Conservation (phyloP, 192 early-diverging fungal species). For the Geranomyces michiganensis region DNA sequence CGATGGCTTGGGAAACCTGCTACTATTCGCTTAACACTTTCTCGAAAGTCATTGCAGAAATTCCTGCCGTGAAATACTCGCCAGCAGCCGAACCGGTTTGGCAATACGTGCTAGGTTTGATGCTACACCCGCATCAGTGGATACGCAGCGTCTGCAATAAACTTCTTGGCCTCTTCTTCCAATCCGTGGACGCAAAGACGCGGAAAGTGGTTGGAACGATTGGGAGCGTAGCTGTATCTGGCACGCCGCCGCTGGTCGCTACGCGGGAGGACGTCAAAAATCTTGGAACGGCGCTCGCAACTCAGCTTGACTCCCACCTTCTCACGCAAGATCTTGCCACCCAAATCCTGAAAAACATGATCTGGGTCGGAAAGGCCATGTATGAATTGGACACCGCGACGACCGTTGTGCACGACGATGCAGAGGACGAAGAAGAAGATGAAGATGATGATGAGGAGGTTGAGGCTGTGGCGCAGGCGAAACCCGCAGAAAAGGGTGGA, state of each 20-base stretch:
- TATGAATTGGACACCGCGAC: constrained; percentile 17
- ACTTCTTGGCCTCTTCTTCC: constrained; percentile 79
- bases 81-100: constrained; percentile 62
- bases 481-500: constrained; percentile 2
- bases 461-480: constrained; percentile 29
- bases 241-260: constrained; percentile 42
- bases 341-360: constrained; percentile 92
- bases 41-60: constrained; percentile 62
- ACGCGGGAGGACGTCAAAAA: constrained; percentile 46
- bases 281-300: constrained; percentile 54
- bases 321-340: constrained; percentile 78
- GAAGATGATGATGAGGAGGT: constrained; percentile 30
- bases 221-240: not conserved
- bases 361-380: constrained; percentile 80
- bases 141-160: constrained; percentile 71
- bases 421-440: constrained; percentile 24
- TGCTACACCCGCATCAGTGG: constrained; percentile 92
- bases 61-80: constrained; percentile 31
- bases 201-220: constrained; percentile 13
- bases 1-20: constrained; percentile 75
- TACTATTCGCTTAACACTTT: constrained; percentile 83
- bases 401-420: constrained; percentile 13
- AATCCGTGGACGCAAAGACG: constrained; percentile 62
- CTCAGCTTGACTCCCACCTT: constrained; percentile 45
- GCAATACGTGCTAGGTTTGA: constrained; percentile 62